These are phyloP conservation scores for Hordeum vulgare DNA, from an alignment of 176 grass and related monocot genomes.

Conservation along the genomic window MorexV3_pseudomolecules_assembly NC_058524.1:593855472-593855971, in stretches of 20 bases:
- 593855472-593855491: background rate
- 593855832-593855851: background rate
- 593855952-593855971: too few relatives aligned
- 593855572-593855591: background rate
- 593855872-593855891: background rate
- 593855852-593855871: background rate
- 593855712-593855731: slow-evolving; percentile 13
- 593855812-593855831: background rate
- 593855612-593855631: background rate
- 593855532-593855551: background rate
- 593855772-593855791: slow-evolving; percentile 32
- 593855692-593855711: slow-evolving; percentile 39
- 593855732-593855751: background rate
- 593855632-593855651: slow-evolving; percentile 3
- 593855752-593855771: slow-evolving; percentile 39
- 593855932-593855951: background rate
- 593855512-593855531: background rate
- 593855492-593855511: background rate
- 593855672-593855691: slow-evolving; percentile 52
- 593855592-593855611: background rate
- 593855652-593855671: slow-evolving; percentile 50
- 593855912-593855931: background rate
- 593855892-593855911: background rate
- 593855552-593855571: background rate
- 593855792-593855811: background rate